These are phyloP conservation scores for cucumber (Cucumis sativus) DNA, from an alignment of 306 rosid species.

Conservation along the genomic window DNA sequence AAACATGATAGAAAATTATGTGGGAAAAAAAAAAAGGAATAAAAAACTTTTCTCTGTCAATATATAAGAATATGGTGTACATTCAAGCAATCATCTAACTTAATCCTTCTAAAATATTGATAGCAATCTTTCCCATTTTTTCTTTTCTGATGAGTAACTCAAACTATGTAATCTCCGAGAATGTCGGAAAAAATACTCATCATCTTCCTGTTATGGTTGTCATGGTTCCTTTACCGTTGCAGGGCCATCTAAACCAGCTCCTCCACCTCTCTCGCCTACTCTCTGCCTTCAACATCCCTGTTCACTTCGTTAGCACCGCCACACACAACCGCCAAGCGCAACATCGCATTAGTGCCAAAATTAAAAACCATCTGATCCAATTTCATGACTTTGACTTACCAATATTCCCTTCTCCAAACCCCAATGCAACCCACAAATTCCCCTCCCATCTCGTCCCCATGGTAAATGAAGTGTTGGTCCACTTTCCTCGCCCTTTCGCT, in stretches of 20 bases:
- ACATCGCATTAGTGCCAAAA: not conserved
- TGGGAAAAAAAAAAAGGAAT: too few relatives aligned
- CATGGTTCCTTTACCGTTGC: slow-evolving; percentile 60
- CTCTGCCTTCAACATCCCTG: slow-evolving; percentile 25
- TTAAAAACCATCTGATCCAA: slow-evolving; percentile 18
- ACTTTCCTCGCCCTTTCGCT: slow-evolving; percentile 27
- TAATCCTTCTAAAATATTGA: too few relatives aligned
- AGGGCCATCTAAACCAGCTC: slow-evolving; percentile 86
- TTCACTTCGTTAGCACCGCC: slow-evolving; percentile 46
- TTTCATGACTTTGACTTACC: slow-evolving; percentile 41
- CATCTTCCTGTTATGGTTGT: slow-evolving; percentile 28
- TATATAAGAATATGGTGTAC: too few relatives aligned
- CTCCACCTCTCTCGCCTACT: slow-evolving; percentile 62
- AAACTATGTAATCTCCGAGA: too few relatives aligned
- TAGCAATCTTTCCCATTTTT: too few relatives aligned
- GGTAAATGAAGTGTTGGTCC: slow-evolving; percentile 21
- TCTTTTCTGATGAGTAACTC: too few relatives aligned
- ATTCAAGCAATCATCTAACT: too few relatives aligned
- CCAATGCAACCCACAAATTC: slow-evolving; percentile 22
- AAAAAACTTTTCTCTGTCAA: too few relatives aligned
- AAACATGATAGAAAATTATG: too few relatives aligned
- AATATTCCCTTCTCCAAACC: slow-evolving; percentile 25
- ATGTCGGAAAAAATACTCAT: too few relatives aligned
- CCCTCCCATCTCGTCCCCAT: slow-evolving; percentile 60
- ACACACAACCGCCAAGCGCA: slow-evolving; percentile 50